phyloP scores from a whole-genome alignment of 73 alveolate species.

The Paramecium biaurelia region DNA sequence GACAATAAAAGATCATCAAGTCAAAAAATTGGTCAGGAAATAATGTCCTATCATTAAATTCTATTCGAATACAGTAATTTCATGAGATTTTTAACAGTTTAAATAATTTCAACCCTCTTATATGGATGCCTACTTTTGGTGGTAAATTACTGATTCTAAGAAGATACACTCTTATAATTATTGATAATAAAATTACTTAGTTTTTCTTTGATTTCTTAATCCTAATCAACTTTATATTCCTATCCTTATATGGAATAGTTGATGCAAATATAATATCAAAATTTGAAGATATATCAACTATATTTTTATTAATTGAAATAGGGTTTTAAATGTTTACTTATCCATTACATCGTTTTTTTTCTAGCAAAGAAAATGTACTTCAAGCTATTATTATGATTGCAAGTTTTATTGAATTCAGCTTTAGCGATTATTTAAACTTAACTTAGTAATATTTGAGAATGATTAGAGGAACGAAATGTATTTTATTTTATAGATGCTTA shows the following conservation, averaged over 20 bases:
- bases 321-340: not conserved
- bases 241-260: not conserved
- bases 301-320: not conserved
- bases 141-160: not conserved
- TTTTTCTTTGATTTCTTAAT: not conserved
- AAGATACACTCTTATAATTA: not conserved
- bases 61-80: not conserved
- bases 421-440: not conserved
- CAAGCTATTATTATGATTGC: not conserved
- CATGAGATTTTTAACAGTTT: not conserved
- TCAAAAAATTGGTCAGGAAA: conserved; percentile 31
- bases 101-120: not conserved
- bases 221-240: not conserved
- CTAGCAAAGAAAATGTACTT: not conserved
- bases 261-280: not conserved
- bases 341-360: not conserved
- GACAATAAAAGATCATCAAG: not conserved
- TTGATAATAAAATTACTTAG: not conserved
- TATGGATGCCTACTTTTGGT: not conserved
- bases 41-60: not conserved
- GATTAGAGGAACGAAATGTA: conserved; percentile 5
- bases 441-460: not conserved
- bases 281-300: not conserved
- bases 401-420: conserved; percentile 7
- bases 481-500: conserved; percentile 6